These are phyloP conservation scores for Diaporthe vexans DNA, from an alignment of 2,329 filamentous ascomycete genomes.

Conservation along the genomic window DNA sequence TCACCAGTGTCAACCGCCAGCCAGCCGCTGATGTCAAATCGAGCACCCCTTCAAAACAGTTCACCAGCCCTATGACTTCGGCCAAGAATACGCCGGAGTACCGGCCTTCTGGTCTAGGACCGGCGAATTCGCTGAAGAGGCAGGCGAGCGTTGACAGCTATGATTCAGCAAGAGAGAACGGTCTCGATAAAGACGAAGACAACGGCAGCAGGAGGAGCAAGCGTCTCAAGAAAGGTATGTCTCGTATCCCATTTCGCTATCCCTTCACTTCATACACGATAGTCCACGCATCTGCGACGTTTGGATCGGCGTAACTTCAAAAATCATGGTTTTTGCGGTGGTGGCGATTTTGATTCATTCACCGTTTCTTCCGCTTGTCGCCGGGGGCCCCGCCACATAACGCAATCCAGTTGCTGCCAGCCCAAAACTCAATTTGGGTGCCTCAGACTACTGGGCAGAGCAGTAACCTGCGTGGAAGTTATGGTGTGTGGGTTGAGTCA, in stretches of 20 bases:
- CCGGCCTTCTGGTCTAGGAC: constrained; percentile 66
- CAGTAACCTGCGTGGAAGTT: not conserved
- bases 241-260: constrained; percentile 8
- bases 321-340: not conserved
- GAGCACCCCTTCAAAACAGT: constrained; percentile 72
- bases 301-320: not conserved
- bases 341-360: constrained; percentile 33
- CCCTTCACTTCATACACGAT: not conserved
- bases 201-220: constrained; percentile 87
- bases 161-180: constrained; percentile 62
- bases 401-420: constrained; percentile 10
- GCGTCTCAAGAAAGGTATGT: constrained; percentile 86
- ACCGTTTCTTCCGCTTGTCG: constrained; percentile 12
- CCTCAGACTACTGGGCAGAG: constrained; percentile 6
- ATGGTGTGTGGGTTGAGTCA: constrained; percentile 38
- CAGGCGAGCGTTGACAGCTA: constrained; percentile 75
- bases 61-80: constrained; percentile 74
- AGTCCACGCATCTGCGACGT: constrained; percentile 11
- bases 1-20: constrained; percentile 75
- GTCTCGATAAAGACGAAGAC: constrained; percentile 72
- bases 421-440: constrained; percentile 18
- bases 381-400: constrained; percentile 15
- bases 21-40: constrained; percentile 62
- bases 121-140: constrained; percentile 79
- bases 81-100: constrained; percentile 76